These are phyloP conservation scores for Sclerotinia subarctica DNA, from an alignment of 2,329 filamentous ascomycete genomes.

Conservation along the genomic window DNA sequence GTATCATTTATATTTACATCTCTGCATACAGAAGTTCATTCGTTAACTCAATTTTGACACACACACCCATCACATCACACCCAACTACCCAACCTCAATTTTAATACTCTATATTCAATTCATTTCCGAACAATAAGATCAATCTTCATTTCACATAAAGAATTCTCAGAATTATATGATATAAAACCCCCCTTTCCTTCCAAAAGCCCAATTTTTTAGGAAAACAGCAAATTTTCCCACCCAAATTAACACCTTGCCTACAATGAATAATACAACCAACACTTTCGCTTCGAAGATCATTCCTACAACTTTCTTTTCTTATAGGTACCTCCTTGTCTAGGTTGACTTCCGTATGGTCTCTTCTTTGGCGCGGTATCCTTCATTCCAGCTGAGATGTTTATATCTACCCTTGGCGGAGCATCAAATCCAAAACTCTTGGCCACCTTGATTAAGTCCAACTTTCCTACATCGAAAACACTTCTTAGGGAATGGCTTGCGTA, in stretches of 20 bases:
- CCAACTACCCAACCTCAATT: too few relatives aligned
- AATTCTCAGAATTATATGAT: constrained; percentile 1
- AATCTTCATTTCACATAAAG: background rate
- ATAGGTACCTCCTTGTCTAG: constrained; percentile 51
- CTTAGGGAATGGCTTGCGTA: constrained; percentile 84
- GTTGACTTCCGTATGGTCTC: constrained; percentile 75
- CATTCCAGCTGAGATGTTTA: constrained; percentile 74
- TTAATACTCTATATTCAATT: too few relatives aligned
- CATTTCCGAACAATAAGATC: background rate
- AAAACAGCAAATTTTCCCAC: background rate
- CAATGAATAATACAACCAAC: background rate
- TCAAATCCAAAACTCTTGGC: constrained; percentile 81
- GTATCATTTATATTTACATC: too few relatives aligned
- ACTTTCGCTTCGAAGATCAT: background rate
- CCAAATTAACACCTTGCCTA: constrained; percentile 2
- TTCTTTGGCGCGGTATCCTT: constrained; percentile 68
- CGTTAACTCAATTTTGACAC: too few relatives aligned
- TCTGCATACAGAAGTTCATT: too few relatives aligned
- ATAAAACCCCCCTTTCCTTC: background rate
- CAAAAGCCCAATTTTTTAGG: background rate
- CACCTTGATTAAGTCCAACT: constrained; percentile 78
- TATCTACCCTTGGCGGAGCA: constrained; percentile 74
- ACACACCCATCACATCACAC: too few relatives aligned
- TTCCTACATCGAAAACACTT: constrained; percentile 80
- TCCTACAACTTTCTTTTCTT: constrained; percentile 33